Percentiles rank a stretch among this genome's conserved stretches.
Evolutionary conservation across 208 protist genomes (phyloP).

Genomic region (Naegleria lovaniensis): DNA sequence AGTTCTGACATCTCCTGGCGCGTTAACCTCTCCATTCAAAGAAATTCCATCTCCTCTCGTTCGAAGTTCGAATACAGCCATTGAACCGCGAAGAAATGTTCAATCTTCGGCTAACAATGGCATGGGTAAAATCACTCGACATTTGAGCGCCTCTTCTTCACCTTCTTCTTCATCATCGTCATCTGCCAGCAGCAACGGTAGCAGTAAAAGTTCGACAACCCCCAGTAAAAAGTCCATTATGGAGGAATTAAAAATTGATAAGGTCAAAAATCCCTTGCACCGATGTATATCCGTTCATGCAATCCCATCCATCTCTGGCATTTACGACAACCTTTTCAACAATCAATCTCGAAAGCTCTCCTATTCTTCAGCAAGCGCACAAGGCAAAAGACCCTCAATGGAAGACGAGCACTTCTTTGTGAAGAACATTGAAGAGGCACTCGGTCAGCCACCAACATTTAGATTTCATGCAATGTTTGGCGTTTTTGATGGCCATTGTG

Average conservation of each 20-base stretch:
- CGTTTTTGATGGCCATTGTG: slow-evolving; percentile 16
- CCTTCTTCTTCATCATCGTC: not conserved
- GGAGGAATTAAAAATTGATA: not conserved
- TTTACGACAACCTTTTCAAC: not conserved
- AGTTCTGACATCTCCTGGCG: no score
- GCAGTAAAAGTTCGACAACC: not conserved
- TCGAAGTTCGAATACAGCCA: not conserved
- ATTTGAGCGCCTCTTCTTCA: not conserved
- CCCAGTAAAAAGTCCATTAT: not conserved
- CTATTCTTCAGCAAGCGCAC: not conserved
- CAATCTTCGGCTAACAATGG: not conserved
- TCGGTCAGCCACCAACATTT: not conserved
- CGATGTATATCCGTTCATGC: not conserved
- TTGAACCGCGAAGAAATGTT: not conserved
- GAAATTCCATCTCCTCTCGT: not conserved
- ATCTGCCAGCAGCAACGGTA: not conserved
- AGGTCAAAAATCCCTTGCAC: not conserved
- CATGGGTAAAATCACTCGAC: not conserved
- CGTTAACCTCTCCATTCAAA: not conserved
- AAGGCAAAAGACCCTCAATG: not conserved
- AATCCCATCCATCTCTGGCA: not conserved
- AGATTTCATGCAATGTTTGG: not conserved
- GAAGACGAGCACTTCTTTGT: slow-evolving; percentile 26
- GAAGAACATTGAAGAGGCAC: not conserved
- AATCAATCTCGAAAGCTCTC: not conserved